Conservation (phyloP, 2,329 filamentous ascomycete genomes). For the Fusarium sp. region DNA sequence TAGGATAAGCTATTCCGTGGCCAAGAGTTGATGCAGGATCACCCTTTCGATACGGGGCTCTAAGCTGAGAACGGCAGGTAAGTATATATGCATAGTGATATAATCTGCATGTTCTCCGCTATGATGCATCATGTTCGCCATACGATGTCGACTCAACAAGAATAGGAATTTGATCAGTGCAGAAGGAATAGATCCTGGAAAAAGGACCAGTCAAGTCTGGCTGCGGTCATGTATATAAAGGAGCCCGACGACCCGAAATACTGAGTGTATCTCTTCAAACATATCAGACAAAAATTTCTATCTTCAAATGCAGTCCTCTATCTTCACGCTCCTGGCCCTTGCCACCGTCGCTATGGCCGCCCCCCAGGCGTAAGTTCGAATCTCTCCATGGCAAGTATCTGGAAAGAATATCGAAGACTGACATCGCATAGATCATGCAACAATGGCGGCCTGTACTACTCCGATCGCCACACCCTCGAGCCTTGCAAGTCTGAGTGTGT, state of each 20-base stretch:
- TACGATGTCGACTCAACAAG: background rate
- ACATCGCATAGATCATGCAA: slow-evolving; percentile 4
- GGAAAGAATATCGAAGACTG: background rate
- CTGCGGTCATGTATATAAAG: background rate
- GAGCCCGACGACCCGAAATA: background rate
- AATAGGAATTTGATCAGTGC: slow-evolving; percentile 22
- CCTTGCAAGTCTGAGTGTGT: slow-evolving; percentile 22
- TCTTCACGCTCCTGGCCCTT: background rate
- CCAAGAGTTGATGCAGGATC: background rate
- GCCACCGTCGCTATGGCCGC: background rate
- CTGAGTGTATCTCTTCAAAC: fast-evolving
- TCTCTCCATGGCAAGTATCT: background rate
- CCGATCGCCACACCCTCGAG: slow-evolving; percentile 28
- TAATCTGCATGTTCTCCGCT: background rate
- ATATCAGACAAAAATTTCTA: background rate
- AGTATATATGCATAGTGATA: background rate
- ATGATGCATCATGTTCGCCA: background rate
- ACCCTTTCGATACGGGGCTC: background rate
- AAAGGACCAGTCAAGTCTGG: background rate
- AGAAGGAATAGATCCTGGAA: slow-evolving; percentile 22
- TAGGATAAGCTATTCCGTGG: too few species aligned
- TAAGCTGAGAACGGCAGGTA: slow-evolving; percentile 23
- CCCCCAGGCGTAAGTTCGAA: slow-evolving; percentile 7
- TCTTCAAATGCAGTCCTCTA: background rate
- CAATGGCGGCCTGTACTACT: slow-evolving; percentile 19